phyloP scores from a whole-genome alignment of 768 basidiomycete genomes.

The Filobasidium wieringae region DNA sequence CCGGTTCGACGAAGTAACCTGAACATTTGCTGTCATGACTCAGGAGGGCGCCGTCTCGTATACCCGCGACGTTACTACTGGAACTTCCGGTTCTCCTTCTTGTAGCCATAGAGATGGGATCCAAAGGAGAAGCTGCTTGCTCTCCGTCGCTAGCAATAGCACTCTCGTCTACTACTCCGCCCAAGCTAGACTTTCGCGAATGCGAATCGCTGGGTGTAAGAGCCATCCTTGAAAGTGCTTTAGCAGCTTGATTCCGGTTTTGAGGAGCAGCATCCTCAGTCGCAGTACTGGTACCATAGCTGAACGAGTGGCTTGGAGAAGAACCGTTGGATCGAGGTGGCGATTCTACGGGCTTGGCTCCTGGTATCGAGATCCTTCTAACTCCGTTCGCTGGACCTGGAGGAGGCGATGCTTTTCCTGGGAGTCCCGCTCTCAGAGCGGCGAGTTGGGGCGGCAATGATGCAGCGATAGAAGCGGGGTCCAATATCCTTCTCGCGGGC shows the following conservation, averaged over 20 bases:
- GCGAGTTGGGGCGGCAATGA: conserved; percentile 48
- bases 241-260: conserved; percentile 12
- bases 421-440: conserved; percentile 41
- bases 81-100: neutral
- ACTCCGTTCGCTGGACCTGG: neutral
- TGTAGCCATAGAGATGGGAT: neutral
- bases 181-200: neutral
- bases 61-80: conserved; percentile 3
- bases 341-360: neutral
- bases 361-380: neutral
- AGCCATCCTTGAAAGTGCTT: conserved; percentile 18
- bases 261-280: neutral
- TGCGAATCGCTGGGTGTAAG: conserved; percentile 25
- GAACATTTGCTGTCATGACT: conserved; percentile 67
- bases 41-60: conserved; percentile 42
- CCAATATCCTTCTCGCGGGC: conserved; percentile 2
- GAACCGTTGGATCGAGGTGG: neutral
- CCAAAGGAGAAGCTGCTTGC: neutral
- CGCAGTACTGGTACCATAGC: neutral
- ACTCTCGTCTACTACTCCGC: neutral
- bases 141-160: neutral
- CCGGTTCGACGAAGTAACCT: conserved; percentile 93
- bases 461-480: conserved; percentile 42
- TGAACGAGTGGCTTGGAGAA: neutral
- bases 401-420: neutral